These are phyloP conservation scores for Leishmania major DNA, from an alignment of 208 protist genomes.

Conservation along the genomic window DNA sequence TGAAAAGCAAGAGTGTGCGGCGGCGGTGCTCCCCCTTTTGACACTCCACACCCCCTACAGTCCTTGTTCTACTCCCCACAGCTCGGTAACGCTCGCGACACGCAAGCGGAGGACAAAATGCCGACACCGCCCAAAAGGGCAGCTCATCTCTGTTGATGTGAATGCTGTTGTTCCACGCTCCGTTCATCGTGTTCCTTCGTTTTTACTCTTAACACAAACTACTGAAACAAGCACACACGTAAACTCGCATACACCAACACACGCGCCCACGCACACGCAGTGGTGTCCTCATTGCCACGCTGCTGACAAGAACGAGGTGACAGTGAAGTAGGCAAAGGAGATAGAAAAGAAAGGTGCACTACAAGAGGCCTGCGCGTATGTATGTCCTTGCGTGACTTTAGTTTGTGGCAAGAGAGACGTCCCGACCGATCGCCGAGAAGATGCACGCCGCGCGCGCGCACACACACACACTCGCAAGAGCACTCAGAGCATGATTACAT, in stretches of 20 bases:
- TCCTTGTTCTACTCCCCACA: not conserved
- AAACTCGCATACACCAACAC: not conserved
- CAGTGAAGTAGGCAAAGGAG: not conserved
- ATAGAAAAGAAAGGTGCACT: not conserved
- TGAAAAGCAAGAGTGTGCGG: not conserved
- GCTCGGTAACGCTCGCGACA: not conserved
- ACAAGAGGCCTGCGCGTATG: not conserved
- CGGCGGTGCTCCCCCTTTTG: not conserved
- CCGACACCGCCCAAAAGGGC: not conserved
- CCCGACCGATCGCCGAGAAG: not conserved
- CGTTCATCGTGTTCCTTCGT: not conserved
- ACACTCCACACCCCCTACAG: not conserved
- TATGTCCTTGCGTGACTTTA: not conserved
- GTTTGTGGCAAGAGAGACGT: not conserved
- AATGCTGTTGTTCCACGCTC: not conserved
- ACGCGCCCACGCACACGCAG: not conserved
- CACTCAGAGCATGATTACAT: conserved; percentile 30
- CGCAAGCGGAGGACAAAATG: not conserved
- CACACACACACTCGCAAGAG: not conserved
- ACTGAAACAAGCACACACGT: not conserved
- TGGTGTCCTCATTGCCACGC: not conserved
- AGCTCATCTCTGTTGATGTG: not conserved
- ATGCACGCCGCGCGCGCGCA: not conserved
- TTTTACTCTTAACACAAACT: not conserved
- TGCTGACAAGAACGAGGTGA: not conserved